Evolutionary conservation across 140 eudicot species (phyloP).

Genomic region (Oenanthe javanica): DNA sequence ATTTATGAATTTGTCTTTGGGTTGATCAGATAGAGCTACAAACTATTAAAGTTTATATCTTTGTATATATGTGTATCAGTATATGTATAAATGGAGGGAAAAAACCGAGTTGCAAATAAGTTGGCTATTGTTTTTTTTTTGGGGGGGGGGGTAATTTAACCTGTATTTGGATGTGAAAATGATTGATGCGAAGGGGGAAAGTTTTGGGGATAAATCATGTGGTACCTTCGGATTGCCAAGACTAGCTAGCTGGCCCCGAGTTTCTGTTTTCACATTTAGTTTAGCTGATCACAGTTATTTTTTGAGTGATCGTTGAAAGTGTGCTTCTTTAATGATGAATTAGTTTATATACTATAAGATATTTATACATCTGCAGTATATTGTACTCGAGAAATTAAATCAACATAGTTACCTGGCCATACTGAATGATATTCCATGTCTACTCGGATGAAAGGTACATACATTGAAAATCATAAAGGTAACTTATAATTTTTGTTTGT

Average conservation of each 20-base stretch:
- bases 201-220: no score
- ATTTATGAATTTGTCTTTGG: neutral
- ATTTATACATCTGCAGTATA: neutral
- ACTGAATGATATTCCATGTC: neutral
- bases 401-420: neutral
- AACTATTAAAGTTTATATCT: neutral
- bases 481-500: neutral
- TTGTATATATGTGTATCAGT: no score
- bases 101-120: neutral
- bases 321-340: neutral
- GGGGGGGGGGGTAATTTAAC: neutral
- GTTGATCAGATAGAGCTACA: neutral
- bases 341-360: neutral
- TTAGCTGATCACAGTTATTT: neutral
- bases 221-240: no score
- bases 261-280: no score
- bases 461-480: neutral
- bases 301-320: neutral
- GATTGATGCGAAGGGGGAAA: no score
- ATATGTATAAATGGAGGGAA: neutral
- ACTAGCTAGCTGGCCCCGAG: no score
- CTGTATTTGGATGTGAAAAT: neutral
- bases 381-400: neutral
- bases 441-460: neutral
- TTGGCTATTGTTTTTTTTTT: neutral